Conservation (phyloP, 164 flowering plant species). For the Piper betle region DNA sequence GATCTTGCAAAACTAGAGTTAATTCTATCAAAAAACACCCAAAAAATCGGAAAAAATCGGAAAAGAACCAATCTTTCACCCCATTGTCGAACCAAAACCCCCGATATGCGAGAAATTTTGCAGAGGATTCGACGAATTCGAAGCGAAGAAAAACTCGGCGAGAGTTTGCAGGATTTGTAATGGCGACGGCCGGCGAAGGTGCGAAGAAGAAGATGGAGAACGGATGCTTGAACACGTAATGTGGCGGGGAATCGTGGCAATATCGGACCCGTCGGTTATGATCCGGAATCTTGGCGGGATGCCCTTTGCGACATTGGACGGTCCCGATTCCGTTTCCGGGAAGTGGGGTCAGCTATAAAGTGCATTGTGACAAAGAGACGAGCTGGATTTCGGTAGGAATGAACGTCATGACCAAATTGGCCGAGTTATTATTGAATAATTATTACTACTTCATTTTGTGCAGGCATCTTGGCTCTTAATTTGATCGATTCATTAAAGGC, state of each 20-base stretch:
- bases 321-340: not conserved
- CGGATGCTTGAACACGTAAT: not conserved
- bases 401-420: not conserved
- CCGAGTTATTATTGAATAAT: not conserved
- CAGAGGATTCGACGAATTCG: not conserved
- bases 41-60: not conserved
- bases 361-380: not conserved
- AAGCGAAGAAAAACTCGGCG: not conserved
- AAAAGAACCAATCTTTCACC: not conserved
- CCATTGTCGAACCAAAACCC: not conserved
- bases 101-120: not conserved
- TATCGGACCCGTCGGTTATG: not conserved
- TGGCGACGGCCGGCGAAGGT: not conserved
- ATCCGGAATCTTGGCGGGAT: too few relatives aligned
- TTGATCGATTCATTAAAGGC: too few relatives aligned
- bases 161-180: too few relatives aligned
- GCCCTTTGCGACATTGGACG: not conserved
- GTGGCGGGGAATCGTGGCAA: not conserved
- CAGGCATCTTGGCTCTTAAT: too few relatives aligned
- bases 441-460: too few relatives aligned
- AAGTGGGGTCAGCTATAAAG: not conserved
- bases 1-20: conserved; percentile 1
- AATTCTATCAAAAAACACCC: not conserved
- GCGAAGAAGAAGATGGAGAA: not conserved
- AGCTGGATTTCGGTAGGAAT: not conserved